Evolutionary conservation across 805 yeast genomes (phyloP), one percentile per base, ranked within the genome.

Genomic region (Isabelozyma pseudorhagii): DNA sequence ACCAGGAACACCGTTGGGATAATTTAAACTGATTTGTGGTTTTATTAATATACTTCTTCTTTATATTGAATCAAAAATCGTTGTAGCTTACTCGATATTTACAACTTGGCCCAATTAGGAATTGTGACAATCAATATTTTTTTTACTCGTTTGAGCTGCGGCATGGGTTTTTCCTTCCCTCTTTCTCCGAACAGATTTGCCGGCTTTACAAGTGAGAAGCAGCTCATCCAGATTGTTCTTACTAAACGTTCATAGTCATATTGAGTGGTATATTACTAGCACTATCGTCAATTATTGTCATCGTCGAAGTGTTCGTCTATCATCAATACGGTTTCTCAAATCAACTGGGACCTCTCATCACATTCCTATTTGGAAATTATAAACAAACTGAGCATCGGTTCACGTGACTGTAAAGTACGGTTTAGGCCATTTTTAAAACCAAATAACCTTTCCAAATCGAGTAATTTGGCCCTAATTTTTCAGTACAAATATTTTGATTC

Each of bases 31-130:
- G 36, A 31, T 31, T 31, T 31, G 36, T 31, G 36, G 36, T 31
- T 31, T 31, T 31, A 31, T 31, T 31, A 31, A 31, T 31, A 31
- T 31, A 31, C 36, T 31, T 31, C 36, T 31, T 31, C 36, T 31
- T 31, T 31, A 31, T 31, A 31, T 31, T 31, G 36, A 38, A 38
- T 38, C 17, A 38, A 38, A 38, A 11, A 38, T 14, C 17, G 17
- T 38, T 14, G 17, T 14, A 38, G 4, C 14, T 17, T 38, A 38
- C 14, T 38, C 40, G 40, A 41, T 41, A 41, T 41, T 41, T 41
- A 41, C 44, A 41, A 41, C 28, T 21, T 27, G 31, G 14, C 44
- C 28, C 44, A 41, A 41, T 21, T 41, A 17, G 44, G 44, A 39
- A 39, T 39, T 17, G 41, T 39, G 25, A 39, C 41, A 39, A n/a